Base-by-base conservation (phyloP, 805 yeast genomes). In the Saitoella complicata region DNA sequence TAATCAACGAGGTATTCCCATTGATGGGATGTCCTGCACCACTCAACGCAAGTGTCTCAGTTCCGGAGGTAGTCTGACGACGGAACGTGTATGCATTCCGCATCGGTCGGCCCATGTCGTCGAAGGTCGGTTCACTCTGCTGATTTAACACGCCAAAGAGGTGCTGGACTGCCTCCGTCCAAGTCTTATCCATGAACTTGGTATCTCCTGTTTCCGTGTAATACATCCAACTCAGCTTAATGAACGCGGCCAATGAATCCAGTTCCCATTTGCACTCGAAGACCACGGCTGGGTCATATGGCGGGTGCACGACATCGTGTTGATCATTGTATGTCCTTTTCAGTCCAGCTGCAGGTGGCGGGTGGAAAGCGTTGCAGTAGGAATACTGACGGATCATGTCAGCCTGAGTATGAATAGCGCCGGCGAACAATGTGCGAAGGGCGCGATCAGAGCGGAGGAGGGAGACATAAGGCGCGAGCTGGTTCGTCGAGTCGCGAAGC, bases 241-340 rank as follows among this genome's bases (percentile, higher is more conserved):
- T 63, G 53, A 85, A 85, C 5, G 91, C 78, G 0, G 94, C 94
- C 43, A 85, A 62, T 1, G 91, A 80, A 60, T 85, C 95, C 45
- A 85, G 66, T 57, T 85, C 95, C 67, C 81, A 85, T 58, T 85
- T 85, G 62, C 95, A 85, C 57, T 85, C 95, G 60, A 83, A 85
- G 0, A 82, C 93, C 30, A 66, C 66, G 11, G 59, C 58, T 76
- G 86, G 81, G 47, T 80, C 74, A 1, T 86, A 87, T 5, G 54
- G 53, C 0, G 95, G 95, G 34, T 53, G 58, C 5, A 85, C 94
- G 4, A 60, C 56, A 57, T 86, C 95, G 43, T 66, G 59, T 35
- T 50, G 55, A 31, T 45, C 53, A 31, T 47, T 51, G 13, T 52
- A 48, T 31, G 51, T 38, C 29, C 49, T 53, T 32, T 42, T 40